Conservation (phyloP, 306 rosid genomes). For the Casuarina cunninghamiana region DNA sequence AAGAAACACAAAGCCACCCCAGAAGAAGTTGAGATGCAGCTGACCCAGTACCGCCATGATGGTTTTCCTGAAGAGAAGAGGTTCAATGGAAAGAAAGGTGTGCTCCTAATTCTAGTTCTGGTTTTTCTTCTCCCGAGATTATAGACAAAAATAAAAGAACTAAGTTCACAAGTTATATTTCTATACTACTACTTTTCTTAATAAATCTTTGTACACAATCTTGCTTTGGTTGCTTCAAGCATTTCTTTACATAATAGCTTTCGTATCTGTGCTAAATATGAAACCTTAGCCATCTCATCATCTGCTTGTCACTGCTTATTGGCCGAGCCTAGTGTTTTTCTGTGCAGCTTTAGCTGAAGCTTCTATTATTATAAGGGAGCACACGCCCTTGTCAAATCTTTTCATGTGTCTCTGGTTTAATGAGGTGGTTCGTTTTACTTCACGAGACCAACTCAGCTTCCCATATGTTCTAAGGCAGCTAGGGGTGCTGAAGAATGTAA, state of each 20-base stretch:
- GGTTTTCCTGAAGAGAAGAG: slow-evolving; percentile 81
- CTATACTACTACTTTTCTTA: background rate
- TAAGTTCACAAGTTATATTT: background rate
- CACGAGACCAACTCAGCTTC: slow-evolving; percentile 93
- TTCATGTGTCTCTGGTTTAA: slow-evolving; percentile 90
- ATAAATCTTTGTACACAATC: background rate
- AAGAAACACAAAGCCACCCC: slow-evolving; percentile 93
- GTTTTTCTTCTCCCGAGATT: slow-evolving; percentile 4
- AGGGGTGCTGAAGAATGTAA: slow-evolving; percentile 59
- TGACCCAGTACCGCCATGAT: slow-evolving; percentile 69
- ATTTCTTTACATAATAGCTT: background rate
- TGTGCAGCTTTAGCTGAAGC: slow-evolving; percentile 91
- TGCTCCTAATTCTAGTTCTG: background rate
- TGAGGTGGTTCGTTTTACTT: slow-evolving; percentile 91
- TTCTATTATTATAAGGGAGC: slow-evolving; percentile 83
- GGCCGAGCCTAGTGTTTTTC: slow-evolving; percentile 19
- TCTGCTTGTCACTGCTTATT: background rate
- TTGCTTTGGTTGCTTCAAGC: background rate
- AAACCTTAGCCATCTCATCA: background rate
- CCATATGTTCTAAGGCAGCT: slow-evolving; percentile 84
- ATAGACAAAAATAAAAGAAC: background rate
- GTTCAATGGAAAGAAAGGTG: slow-evolving; percentile 90
- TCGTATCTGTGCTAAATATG: background rate
- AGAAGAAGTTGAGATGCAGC: slow-evolving; percentile 86
- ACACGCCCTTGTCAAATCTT: slow-evolving; percentile 58